phyloP scores from a whole-genome alignment of 2,329 filamentous ascomycete genomes.

The Colletotrichum sp. region DNA sequence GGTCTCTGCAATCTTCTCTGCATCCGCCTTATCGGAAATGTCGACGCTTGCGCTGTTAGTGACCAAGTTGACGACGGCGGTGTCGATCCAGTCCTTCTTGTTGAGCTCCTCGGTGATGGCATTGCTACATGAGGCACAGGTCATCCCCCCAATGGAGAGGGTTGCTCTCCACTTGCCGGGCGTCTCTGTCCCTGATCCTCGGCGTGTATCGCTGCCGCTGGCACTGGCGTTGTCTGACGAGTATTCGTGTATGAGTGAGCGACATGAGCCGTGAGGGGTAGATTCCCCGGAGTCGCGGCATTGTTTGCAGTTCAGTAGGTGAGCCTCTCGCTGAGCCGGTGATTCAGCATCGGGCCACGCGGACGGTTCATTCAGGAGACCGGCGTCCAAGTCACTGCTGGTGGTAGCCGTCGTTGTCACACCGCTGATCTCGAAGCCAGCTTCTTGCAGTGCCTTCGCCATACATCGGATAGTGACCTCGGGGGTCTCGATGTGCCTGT shows the following conservation, averaged over 20 bases:
- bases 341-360: conserved; percentile 5
- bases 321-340: conserved; percentile 26
- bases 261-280: background rate
- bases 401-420: conserved; percentile 42
- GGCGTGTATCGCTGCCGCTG: background rate
- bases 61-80: conserved; percentile 66
- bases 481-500: conserved; percentile 43
- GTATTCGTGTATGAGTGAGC: background rate
- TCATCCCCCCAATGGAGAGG: conserved; percentile 74
- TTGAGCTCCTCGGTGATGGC: conserved; percentile 64
- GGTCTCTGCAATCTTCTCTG: conserved; percentile 42
- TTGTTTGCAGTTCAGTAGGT: conserved; percentile 48
- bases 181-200: background rate
- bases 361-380: conserved; percentile 21
- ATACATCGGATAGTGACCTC: conserved; percentile 48
- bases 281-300: conserved; percentile 33
- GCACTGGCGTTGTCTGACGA: background rate
- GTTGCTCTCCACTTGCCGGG: conserved; percentile 47
- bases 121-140: conserved; percentile 71
- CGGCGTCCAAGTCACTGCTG: conserved; percentile 23
- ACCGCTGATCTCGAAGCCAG: conserved; percentile 63
- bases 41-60: conserved; percentile 69
- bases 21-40: conserved; percentile 43
- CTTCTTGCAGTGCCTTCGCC: conserved; percentile 53
- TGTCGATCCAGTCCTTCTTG: conserved; percentile 61